Conservation (phyloP, 441 rosid genomes). For the Bocquillonia castaneifolia region DNA sequence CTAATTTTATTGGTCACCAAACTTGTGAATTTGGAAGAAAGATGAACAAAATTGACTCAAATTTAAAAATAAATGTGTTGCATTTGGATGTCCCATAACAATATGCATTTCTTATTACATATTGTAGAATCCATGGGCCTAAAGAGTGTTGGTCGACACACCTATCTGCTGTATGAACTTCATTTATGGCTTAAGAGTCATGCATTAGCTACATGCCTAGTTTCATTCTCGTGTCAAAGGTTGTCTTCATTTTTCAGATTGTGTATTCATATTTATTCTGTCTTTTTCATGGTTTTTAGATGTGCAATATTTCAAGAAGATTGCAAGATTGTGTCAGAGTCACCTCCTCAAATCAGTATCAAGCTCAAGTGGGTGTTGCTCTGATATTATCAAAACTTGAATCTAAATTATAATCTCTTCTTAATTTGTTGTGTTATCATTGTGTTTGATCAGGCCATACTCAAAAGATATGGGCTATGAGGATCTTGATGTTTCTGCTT, state of each 20-base stretch:
- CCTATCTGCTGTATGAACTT: not conserved
- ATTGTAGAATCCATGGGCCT: no score
- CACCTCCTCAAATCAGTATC: conserved; percentile 60
- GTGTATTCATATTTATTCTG: not conserved
- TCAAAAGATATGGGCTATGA: conserved; percentile 87
- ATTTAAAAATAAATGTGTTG: no score
- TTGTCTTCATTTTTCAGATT: not conserved
- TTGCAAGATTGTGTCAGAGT: conserved; percentile 56
- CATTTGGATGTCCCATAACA: no score
- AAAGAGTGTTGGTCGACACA: no score
- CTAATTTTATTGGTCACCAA: no score
- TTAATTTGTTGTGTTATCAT: conserved; percentile 20
- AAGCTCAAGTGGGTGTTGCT: conserved; percentile 64
- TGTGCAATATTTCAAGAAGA: conserved; percentile 89
- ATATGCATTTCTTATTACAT: no score
- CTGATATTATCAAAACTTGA: conserved; percentile 6
- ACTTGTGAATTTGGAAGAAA: no score
- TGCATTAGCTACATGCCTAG: not conserved
- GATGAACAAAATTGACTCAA: no score
- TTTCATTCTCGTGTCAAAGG: not conserved
- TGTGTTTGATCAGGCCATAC: conserved; percentile 69
- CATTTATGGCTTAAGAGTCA: not conserved
- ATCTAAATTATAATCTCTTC: conserved; percentile 10
- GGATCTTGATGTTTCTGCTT: conserved; percentile 78
- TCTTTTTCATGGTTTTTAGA: conserved; percentile 39